Base-by-base conservation (phyloP, 1,284 basidiomycete genomes). In the Ustilago loliicola region DNA sequence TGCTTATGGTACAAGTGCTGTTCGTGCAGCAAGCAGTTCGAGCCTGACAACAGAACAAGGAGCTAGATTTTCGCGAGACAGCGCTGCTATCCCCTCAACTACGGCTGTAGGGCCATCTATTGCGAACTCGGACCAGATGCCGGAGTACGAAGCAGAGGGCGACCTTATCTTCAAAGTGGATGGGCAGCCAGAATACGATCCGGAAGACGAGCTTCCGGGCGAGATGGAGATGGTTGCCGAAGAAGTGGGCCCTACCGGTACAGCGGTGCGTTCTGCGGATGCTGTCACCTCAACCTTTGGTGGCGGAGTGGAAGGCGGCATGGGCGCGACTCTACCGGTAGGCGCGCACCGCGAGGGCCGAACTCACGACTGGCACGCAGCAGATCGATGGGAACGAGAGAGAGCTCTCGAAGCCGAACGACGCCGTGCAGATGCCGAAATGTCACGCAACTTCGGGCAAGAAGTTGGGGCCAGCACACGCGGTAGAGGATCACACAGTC, bases 401-500 rank as follows among this genome's bases (percentile, higher is more conserved):
- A 63, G 76, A n/a, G 68, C 61, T 2, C 61, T 61, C 25, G 74
- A 77, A 52, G 67, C 69, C 7, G 77, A 79, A 52, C 57, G 77
- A 19, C 54, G 77, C 23, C 42, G 73, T 23, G 77, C 70, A 7
- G 77, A 79, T 38, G 77, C 77, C 7, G 77, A 79, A 36, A 71
- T 79, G 77, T 76, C 74, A 40, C 69, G 77, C 45, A 79, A 72
- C 47, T 79, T 79, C 56, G 77, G 77, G 1, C 66, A 79, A 38
- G 77, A 77, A 36, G 70, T 79, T 5, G 75, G 75, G 17, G 75
- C 64, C 11, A 72, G 70, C 30, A 77, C 66, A 6, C 60, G 77
- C 3, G 77, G 77, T 10, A 61, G 75, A 48, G 77, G 73, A 9
- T 66, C 66, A 19, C 66, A 71, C 23, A 77, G 73, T 48, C 77